Evolutionary conservation across 192 early-diverging fungal genomes (phyloP).

Genomic region (Podochytrium sp.): DNA sequence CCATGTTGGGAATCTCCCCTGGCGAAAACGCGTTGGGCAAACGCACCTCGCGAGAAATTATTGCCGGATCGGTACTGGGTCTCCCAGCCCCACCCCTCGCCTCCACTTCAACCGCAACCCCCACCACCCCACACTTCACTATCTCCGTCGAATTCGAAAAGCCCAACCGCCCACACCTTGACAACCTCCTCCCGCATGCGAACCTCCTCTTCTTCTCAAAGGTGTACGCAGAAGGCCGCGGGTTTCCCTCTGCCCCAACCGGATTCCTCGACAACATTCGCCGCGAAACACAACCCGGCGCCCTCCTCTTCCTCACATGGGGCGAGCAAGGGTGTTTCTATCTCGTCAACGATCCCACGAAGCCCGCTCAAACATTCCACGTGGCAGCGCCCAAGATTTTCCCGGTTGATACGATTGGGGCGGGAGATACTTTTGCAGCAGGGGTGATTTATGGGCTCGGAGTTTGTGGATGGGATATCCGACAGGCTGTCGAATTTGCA

Average conservation of each 20-base stretch:
- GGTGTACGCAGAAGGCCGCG: constrained; percentile 62
- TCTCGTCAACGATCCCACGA: constrained; percentile 23
- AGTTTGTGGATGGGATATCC: constrained; percentile 4
- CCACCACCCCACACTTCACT: constrained; percentile 39
- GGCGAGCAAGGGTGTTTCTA: constrained; percentile 56
- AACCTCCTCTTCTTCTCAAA: constrained; percentile 71
- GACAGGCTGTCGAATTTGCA: constrained; percentile 3
- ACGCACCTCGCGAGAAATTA: not conserved
- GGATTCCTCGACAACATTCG: constrained; percentile 38
- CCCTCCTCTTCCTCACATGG: constrained; percentile 69
- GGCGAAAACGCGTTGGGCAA: constrained; percentile 9
- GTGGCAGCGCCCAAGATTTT: constrained; percentile 27
- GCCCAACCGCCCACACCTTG: constrained; percentile 61
- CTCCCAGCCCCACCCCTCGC: not conserved
- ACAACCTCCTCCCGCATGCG: constrained; percentile 54
- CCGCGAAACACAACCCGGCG: constrained; percentile 33
- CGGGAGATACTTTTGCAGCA: constrained; percentile 45
- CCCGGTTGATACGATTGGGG: constrained; percentile 41
- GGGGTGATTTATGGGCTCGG: constrained; percentile 31
- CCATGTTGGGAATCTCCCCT: not conserved
- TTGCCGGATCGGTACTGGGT: not conserved
- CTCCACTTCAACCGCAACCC: not conserved
- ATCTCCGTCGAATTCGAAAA: constrained; percentile 76
- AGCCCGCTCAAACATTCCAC: constrained; percentile 30
- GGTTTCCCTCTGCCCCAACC: constrained; percentile 52